A percentile compares a stretch with the other conserved stretches of the same genome.
Evolutionary conservation across 306 rosid species (phyloP).

Genomic region (Quercus mongolica): DNA sequence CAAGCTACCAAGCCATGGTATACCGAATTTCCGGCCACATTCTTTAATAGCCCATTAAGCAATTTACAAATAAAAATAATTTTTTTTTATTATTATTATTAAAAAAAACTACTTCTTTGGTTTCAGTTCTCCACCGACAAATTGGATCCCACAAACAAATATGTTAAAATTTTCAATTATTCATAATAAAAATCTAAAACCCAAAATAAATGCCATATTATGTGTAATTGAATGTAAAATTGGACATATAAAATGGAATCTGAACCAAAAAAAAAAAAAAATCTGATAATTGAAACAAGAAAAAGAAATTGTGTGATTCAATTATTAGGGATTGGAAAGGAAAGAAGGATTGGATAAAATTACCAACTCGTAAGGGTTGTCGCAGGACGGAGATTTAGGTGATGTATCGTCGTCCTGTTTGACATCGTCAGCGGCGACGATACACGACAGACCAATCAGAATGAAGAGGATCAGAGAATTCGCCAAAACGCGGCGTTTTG

Average conservation of each 20-base stretch:
- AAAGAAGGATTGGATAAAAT: not conserved
- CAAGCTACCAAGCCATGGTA: not conserved
- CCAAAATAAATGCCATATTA: not conserved
- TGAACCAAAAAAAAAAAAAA: not conserved
- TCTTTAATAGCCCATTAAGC: not conserved
- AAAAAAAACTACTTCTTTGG: not conserved
- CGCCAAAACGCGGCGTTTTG: not conserved
- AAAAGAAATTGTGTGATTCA: not conserved
- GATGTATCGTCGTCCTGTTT: slow-evolving; percentile 34
- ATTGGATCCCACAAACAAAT: not conserved
- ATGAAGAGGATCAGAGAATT: slow-evolving; percentile 25
- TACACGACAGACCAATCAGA: slow-evolving; percentile 18
- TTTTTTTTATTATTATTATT: not conserved
- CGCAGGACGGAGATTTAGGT: slow-evolving; percentile 54
- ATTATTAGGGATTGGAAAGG: not conserved
- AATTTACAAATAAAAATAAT: not conserved
- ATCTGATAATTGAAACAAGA: not conserved
- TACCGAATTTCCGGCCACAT: not conserved
- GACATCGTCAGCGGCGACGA: slow-evolving; percentile 37
- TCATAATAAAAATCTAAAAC: not conserved
- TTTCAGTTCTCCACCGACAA: not conserved
- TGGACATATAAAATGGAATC: not conserved
- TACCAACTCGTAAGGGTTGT: slow-evolving; percentile 78
- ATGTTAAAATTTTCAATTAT: not conserved
- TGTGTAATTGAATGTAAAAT: not conserved